Percentiles rank a stretch among this genome's conserved stretches.
phyloP scores from a whole-genome alignment of 2,329 filamentous ascomycete genomes.

The Cytospora paraplurivora region DNA sequence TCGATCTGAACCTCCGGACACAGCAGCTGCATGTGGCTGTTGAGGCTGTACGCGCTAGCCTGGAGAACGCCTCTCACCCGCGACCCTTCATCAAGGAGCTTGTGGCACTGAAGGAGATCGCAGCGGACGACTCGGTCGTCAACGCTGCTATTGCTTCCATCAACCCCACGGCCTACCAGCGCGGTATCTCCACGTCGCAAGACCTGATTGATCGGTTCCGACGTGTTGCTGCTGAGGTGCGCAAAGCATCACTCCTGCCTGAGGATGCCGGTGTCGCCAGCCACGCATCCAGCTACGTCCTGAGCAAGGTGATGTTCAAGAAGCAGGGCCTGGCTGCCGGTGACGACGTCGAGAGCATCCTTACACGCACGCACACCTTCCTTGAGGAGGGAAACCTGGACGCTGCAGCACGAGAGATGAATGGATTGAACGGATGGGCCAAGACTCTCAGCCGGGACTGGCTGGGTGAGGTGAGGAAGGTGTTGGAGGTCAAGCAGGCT shows the following conservation, averaged over 20 bases:
- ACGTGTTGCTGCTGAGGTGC: conserved; percentile 85
- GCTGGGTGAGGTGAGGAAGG: conserved; percentile 86
- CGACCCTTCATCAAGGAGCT: conserved; percentile 90
- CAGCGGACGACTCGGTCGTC: conserved; percentile 80
- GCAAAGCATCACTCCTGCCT: conserved; percentile 89
- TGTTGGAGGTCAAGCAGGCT: conserved; percentile 93
- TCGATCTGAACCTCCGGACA: conserved; percentile 88
- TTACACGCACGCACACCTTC: conserved; percentile 84
- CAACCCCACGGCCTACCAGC: conserved; percentile 90
- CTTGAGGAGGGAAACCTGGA: conserved; percentile 94
- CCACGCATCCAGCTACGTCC: conserved; percentile 84
- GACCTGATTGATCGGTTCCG: conserved; percentile 96
- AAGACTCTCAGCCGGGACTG: conserved; percentile 94
- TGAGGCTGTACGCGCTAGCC: conserved; percentile 83
- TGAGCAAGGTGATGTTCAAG: conserved; percentile 96
- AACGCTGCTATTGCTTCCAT: conserved; percentile 95
- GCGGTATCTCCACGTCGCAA: conserved; percentile 78
- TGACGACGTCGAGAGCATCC: conserved; percentile 89
- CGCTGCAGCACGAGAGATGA: conserved; percentile 91
- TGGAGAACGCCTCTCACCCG: conserved; percentile 74
- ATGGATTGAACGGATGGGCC: conserved; percentile 88
- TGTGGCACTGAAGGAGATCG: conserved; percentile 91
- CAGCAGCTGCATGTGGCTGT: conserved; percentile 96
- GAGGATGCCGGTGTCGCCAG: conserved; percentile 93
- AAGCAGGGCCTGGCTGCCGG: conserved; percentile 84